These are phyloP conservation scores for Podaxis sp. DNA, from an alignment of 768 basidiomycete species.

Conservation along the genomic window DNA sequence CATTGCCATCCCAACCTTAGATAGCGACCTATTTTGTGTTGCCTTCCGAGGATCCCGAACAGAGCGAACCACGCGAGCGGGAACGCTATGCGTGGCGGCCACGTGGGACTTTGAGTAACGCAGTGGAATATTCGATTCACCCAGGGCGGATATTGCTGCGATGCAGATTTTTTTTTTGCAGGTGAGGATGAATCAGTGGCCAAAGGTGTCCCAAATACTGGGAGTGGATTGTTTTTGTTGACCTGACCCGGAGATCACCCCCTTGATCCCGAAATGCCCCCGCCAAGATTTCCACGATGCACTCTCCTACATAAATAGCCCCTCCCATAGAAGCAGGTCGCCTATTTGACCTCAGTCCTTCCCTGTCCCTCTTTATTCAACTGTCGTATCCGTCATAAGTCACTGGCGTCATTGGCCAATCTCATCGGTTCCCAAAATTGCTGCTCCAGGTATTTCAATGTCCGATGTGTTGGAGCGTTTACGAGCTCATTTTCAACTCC, in stretches of 20 bases:
- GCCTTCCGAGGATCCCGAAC: conserved; percentile 19
- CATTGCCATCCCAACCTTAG: conserved; percentile 7
- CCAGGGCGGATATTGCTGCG: conserved; percentile 1
- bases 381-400: conserved; percentile 16
- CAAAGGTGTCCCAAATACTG: conserved; percentile 3
- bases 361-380: conserved; percentile 18
- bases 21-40: conserved; percentile 12
- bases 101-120: conserved; percentile 24
- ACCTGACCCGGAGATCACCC: conserved; percentile 33
- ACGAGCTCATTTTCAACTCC: not conserved
- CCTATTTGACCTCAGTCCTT: conserved; percentile 12
- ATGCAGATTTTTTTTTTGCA: not conserved
- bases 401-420: conserved; percentile 5
- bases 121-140: not conserved
- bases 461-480: not conserved
- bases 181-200: not conserved
- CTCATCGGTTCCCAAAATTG: not conserved
- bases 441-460: conserved; percentile 8
- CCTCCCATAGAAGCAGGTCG: conserved; percentile 15
- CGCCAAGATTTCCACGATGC: conserved; percentile 35
- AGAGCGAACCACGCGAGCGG: conserved; percentile 16
- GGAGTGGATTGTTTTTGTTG: conserved; percentile 6
- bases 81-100: conserved; percentile 28
- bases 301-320: conserved; percentile 28
- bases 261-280: conserved; percentile 35